These are phyloP conservation scores for Helichrysum umbraculigerum DNA, from an alignment of 129 eudicot genomes.

Conservation along the genomic window DNA sequence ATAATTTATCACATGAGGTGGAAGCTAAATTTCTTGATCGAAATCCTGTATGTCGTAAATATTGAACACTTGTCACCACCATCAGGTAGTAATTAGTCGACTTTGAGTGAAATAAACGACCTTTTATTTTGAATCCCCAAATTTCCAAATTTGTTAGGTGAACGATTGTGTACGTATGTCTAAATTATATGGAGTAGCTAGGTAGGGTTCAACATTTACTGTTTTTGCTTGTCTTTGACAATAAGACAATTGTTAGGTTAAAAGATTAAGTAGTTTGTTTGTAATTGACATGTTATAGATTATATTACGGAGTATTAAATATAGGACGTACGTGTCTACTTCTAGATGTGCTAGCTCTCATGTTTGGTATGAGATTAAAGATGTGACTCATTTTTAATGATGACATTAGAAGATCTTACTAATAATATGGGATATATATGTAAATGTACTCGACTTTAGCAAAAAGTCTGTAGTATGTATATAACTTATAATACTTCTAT, in stretches of 20 bases:
- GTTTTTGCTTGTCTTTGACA: constrained; percentile 30
- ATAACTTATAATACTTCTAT: no score
- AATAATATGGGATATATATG: no score
- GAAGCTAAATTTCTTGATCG: not conserved
- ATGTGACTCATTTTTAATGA: no score
- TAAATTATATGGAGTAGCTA: constrained; percentile 10
- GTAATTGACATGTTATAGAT: not conserved
- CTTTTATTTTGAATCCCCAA: not conserved
- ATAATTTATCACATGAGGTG: not conserved
- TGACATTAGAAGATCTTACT: no score
- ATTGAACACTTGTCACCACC: constrained; percentile 19
- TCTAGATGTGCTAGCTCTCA: not conserved
- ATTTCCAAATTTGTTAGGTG: constrained; percentile 1
- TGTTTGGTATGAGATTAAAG: not conserved
- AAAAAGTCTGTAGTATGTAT: no score
- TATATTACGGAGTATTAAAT: no score
- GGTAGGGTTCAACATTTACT: not conserved
- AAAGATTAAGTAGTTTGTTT: not conserved
- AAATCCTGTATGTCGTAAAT: not conserved
- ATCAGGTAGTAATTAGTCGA: constrained; percentile 1
- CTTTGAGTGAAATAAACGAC: constrained; percentile 18
- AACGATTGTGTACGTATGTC: constrained; percentile 1
- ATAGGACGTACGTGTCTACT: not conserved
- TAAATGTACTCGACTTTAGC: no score
- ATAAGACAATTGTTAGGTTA: constrained; percentile 13